Evolutionary conservation across 345 rosid species (phyloP).

Genomic region (Hypericum androsaemum): DNA sequence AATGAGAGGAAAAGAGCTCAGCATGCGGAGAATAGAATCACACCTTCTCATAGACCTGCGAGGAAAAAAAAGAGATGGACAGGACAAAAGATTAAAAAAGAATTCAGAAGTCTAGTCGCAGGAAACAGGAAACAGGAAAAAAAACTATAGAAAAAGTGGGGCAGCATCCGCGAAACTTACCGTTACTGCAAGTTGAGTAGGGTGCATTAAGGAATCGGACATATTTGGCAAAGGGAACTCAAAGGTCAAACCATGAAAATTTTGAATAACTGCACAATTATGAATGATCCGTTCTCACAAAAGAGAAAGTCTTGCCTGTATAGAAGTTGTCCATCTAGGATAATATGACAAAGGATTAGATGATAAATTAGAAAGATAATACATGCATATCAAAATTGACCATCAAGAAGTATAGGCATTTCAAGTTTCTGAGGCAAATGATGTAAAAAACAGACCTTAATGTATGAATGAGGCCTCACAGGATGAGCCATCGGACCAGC

Average conservation of each 20-base stretch:
- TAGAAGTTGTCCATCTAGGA: constrained; percentile 97
- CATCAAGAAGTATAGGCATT: neutral
- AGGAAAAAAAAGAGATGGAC: constrained; percentile 17
- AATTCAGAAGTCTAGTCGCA: constrained; percentile 13
- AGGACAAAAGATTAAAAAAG: constrained; percentile 3
- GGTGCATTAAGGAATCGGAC: constrained; percentile 12
- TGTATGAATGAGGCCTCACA: constrained; percentile 95
- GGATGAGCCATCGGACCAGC: constrained; percentile 99
- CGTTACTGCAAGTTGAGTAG: constrained; percentile 61
- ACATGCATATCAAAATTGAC: neutral
- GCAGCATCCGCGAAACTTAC: constrained; percentile 28
- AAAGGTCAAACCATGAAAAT: constrained; percentile 9
- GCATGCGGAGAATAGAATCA: constrained; percentile 14
- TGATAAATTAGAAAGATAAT: constrained; percentile 16
- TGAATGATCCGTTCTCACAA: neutral
- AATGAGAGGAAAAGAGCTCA: neutral
- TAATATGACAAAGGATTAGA: constrained; percentile 1
- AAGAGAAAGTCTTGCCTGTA: constrained; percentile 54
- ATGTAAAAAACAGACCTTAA: constrained; percentile 49
- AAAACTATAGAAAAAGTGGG: neutral
- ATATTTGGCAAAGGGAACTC: constrained; percentile 10
- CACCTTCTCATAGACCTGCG: constrained; percentile 96
- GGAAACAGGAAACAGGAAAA: constrained; percentile 8
- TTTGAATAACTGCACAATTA: too few relatives aligned
- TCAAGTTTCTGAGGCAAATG: neutral